Conservation (phyloP, 2,329 filamentous ascomycete genomes). For the Blastomyces emzantsi region DNA sequence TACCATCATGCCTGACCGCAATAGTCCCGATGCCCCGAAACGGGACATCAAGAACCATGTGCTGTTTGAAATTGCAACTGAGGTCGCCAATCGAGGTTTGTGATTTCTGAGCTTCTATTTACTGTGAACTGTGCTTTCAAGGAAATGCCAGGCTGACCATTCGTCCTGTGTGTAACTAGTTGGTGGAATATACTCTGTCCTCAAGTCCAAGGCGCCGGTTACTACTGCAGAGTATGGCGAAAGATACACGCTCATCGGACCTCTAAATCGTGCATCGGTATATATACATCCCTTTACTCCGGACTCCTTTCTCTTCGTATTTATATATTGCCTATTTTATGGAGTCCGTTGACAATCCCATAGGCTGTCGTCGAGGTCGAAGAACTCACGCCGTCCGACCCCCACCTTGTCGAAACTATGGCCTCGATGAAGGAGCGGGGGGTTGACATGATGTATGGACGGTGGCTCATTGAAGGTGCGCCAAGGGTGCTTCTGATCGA, state of each 20-base stretch:
- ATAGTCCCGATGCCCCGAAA: slow-evolving; percentile 46
- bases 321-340: neutral
- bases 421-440: slow-evolving; percentile 88
- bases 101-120: slow-evolving; percentile 16
- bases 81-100: slow-evolving; percentile 87
- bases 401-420: slow-evolving; percentile 72
- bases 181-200: slow-evolving; percentile 96
- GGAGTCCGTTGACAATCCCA: slow-evolving; percentile 3
- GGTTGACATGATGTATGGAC: slow-evolving; percentile 77
- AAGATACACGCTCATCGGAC: slow-evolving; percentile 88
- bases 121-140: neutral
- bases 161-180: slow-evolving; percentile 45
- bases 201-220: slow-evolving; percentile 97
- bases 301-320: neutral
- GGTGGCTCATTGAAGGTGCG: slow-evolving; percentile 96
- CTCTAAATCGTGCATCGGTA: slow-evolving; percentile 84
- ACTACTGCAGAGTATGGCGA: slow-evolving; percentile 98
- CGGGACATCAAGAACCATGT: slow-evolving; percentile 88
- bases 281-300: slow-evolving; percentile 11
- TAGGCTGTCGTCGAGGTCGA: slow-evolving; percentile 97
- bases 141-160: slow-evolving; percentile 10
- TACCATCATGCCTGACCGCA: slow-evolving; percentile 26
- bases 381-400: slow-evolving; percentile 74
- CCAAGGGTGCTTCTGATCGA: slow-evolving; percentile 91
- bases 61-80: slow-evolving; percentile 93